Percentiles rank a stretch among this genome's conserved stretches.
Conservation (phyloP, 441 rosid species). For the Erodium chrysanthum region DNA sequence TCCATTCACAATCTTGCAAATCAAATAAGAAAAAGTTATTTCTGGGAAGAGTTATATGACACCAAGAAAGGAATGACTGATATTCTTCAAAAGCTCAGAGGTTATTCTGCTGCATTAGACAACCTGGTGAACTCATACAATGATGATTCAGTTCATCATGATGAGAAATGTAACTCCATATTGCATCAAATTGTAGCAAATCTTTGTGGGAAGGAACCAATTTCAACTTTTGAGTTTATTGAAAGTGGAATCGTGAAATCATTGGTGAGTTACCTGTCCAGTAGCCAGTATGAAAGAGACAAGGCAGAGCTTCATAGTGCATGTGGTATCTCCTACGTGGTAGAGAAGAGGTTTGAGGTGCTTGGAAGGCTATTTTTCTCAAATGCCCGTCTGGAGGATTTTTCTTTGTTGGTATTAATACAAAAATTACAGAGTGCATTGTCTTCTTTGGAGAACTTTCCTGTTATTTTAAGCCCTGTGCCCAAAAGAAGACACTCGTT, state of each 20-base stretch:
- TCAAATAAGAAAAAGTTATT: slow-evolving; percentile 51
- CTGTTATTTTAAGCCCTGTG: slow-evolving; percentile 47
- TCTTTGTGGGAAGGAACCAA: slow-evolving; percentile 69
- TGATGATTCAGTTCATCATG: slow-evolving; percentile 32
- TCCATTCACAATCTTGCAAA: slow-evolving; percentile 57
- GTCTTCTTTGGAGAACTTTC: slow-evolving; percentile 79
- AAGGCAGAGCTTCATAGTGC: slow-evolving; percentile 27
- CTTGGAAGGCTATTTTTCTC: slow-evolving; percentile 53
- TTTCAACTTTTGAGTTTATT: slow-evolving; percentile 87
- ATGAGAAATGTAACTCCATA: slow-evolving; percentile 39
- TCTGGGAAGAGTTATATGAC: slow-evolving; percentile 43
- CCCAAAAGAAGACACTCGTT: slow-evolving; percentile 51
- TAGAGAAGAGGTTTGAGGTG: slow-evolving; percentile 63
- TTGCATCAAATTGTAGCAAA: slow-evolving; percentile 50
- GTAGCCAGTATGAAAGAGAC: slow-evolving; percentile 45
- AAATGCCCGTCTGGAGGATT: slow-evolving; percentile 33
- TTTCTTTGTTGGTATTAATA: slow-evolving; percentile 46
- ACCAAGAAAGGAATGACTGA: slow-evolving; percentile 72
- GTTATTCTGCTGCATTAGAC: slow-evolving; percentile 46
- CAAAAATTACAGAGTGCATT: slow-evolving; percentile 70
- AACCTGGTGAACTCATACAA: slow-evolving; percentile 36
- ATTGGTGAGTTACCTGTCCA: slow-evolving; percentile 52
- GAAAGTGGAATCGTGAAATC: slow-evolving; percentile 86
- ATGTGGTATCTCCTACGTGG: slow-evolving; percentile 23
- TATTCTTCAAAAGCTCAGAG: slow-evolving; percentile 70